phyloP scores from a whole-genome alignment of 768 basidiomycete genomes.

The Termitomyces sp. region DNA sequence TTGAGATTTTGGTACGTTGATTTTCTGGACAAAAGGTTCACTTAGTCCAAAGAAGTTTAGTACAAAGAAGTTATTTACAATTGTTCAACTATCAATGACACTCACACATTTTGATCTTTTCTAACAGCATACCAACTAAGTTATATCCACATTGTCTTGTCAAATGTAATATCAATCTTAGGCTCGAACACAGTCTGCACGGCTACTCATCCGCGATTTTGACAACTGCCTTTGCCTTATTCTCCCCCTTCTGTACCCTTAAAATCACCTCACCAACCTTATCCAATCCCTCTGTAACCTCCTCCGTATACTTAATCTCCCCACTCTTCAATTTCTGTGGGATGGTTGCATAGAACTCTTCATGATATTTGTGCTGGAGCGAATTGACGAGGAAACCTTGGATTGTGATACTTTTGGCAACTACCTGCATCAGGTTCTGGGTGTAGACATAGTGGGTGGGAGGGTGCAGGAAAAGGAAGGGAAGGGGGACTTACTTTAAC shows the following conservation, averaged over 20 bases:
- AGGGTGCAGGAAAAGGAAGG: too few species aligned
- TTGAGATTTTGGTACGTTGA: too few species aligned
- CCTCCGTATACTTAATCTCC: constrained; percentile 41
- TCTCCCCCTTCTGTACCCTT: constrained; percentile 27
- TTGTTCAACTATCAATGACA: too few species aligned
- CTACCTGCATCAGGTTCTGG: constrained; percentile 33
- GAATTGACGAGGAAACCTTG: constrained; percentile 30
- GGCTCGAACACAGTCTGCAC: too few species aligned
- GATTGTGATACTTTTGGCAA: constrained; percentile 35
- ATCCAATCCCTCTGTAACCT: constrained; percentile 38
- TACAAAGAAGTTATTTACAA: too few species aligned
- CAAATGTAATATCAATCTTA: too few species aligned
- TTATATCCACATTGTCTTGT: too few species aligned
- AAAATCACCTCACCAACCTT: constrained; percentile 28
- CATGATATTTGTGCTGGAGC: constrained; percentile 27
- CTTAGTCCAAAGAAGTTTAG: too few species aligned
- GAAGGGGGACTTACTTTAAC: constrained; percentile 6
- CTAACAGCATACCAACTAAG: too few species aligned
- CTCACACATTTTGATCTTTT: too few species aligned
- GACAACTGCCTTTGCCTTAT: constrained; percentile 29
- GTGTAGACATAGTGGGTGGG: too few species aligned
- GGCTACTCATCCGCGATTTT: constrained; percentile 25
- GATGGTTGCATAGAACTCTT: constrained; percentile 36
- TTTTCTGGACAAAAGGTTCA: too few species aligned
- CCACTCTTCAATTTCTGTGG: constrained; percentile 36